Percentiles rank a stretch among this genome's conserved stretches.
These are phyloP conservation scores for Phialophora tarda DNA, from an alignment of 2,329 filamentous ascomycete genomes.

Conservation along the genomic window DNA sequence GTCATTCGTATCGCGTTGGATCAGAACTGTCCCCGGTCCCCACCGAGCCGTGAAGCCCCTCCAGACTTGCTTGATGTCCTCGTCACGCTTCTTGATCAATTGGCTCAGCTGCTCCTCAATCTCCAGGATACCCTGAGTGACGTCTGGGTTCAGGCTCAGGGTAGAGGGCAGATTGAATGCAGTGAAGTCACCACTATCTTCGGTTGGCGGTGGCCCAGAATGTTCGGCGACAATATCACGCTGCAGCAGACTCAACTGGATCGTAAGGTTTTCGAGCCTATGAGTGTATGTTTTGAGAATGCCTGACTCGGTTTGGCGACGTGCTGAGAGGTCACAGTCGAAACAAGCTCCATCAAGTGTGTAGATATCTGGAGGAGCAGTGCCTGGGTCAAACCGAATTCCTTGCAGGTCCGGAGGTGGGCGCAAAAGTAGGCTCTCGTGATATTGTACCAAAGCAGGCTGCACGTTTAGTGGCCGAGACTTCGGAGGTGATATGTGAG, in stretches of 20 bases:
- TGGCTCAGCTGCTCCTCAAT: conserved; percentile 30
- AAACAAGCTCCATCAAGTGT: conserved; percentile 33
- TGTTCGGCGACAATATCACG: conserved; percentile 20
- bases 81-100: conserved; percentile 29
- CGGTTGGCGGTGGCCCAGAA: background rate
- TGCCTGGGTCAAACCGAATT: background rate
- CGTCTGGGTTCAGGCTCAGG: conserved; percentile 10
- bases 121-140: conserved; percentile 21
- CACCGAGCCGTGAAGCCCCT: conserved; percentile 36
- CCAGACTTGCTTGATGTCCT: conserved; percentile 34
- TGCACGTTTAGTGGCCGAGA: conserved; percentile 36
- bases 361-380: conserved; percentile 19
- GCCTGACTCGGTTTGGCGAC: conserved; percentile 30
- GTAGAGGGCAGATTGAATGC: conserved; percentile 3
- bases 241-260: conserved; percentile 23
- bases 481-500: conserved; percentile 34
- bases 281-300: conserved; percentile 28
- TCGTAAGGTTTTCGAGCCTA: conserved; percentile 24
- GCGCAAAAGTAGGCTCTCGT: conserved; percentile 24
- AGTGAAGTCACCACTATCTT: conserved; percentile 1
- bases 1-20: conserved; percentile 24
- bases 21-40: conserved; percentile 35
- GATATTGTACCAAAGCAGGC: conserved; percentile 22
- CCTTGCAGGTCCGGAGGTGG: conserved; percentile 20
- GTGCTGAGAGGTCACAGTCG: conserved; percentile 32